Percentiles rank a stretch among this genome's conserved stretches.
phyloP scores from a whole-genome alignment of 768 basidiomycete species.

The Chalciporus piperatus region DNA sequence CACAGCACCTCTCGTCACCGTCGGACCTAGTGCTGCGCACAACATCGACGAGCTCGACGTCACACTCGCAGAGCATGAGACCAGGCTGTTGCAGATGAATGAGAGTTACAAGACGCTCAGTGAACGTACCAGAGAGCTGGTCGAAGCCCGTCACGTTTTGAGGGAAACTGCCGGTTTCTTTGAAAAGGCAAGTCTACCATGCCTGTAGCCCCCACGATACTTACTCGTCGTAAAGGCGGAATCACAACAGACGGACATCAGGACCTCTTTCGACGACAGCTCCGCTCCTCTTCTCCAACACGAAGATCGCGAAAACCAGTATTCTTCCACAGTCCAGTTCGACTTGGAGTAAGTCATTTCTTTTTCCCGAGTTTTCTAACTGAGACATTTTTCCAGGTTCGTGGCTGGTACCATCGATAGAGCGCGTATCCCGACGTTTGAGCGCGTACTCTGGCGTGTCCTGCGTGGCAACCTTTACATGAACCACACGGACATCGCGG shows the following conservation, averaged over 20 bases:
- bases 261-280: slow-evolving; percentile 89
- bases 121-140: slow-evolving; percentile 79
- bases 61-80: slow-evolving; percentile 83
- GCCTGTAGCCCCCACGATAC: neutral
- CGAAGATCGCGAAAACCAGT: slow-evolving; percentile 78
- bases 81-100: slow-evolving; percentile 85
- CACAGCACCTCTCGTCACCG: slow-evolving; percentile 80
- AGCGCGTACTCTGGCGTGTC: slow-evolving; percentile 97
- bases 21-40: slow-evolving; percentile 90
- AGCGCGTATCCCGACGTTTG: slow-evolving; percentile 86
- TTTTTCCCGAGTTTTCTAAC: neutral
- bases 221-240: slow-evolving; percentile 56
- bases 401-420: slow-evolving; percentile 97
- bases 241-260: slow-evolving; percentile 71
- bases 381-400: slow-evolving; percentile 52
- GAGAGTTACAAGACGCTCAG: slow-evolving; percentile 86
- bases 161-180: slow-evolving; percentile 97
- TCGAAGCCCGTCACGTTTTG: slow-evolving; percentile 93
- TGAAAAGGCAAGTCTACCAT: slow-evolving; percentile 55
- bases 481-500: slow-evolving; percentile 95
- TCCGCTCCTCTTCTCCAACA: slow-evolving; percentile 88
- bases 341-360: slow-evolving; percentile 75
- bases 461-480: slow-evolving; percentile 97
- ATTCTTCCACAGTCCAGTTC: slow-evolving; percentile 55
- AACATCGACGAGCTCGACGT: slow-evolving; percentile 92